Conservation (phyloP, 2,329 filamentous ascomycete species). For the Hypoxylon sp. region DNA sequence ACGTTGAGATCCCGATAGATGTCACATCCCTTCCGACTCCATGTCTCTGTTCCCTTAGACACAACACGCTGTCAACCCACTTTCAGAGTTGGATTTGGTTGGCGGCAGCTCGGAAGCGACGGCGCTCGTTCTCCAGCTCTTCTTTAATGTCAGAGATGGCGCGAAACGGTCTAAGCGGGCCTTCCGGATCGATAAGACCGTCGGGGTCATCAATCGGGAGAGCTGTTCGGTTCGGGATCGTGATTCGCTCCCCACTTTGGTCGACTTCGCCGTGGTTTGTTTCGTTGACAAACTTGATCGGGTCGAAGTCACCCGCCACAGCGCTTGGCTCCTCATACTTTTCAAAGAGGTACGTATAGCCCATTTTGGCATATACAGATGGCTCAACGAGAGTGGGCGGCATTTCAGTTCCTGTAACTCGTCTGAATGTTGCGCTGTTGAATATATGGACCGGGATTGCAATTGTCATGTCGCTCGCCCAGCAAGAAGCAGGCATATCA, state of each 20-base stretch:
- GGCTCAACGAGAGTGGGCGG: constrained; percentile 57
- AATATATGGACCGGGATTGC: constrained; percentile 57
- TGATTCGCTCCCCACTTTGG: not conserved
- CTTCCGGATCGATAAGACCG: constrained; percentile 33
- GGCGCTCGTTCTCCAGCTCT: not conserved
- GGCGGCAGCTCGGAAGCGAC: not conserved
- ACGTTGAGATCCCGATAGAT: no score
- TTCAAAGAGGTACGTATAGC: constrained; percentile 57
- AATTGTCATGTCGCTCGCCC: constrained; percentile 33
- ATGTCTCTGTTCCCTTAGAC: not conserved
- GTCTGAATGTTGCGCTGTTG: constrained; percentile 54
- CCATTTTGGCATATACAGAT: constrained; percentile 53
- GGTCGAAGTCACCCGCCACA: constrained; percentile 39
- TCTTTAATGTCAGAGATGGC: constrained; percentile 22
- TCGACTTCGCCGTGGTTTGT: constrained; percentile 39
- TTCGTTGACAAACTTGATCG: constrained; percentile 41
- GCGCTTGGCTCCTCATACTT: constrained; percentile 47
- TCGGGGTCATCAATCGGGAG: constrained; percentile 36
- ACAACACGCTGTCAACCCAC: not conserved
- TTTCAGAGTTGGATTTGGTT: not conserved
- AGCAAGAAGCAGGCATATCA: not conserved
- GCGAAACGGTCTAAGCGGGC: constrained; percentile 41
- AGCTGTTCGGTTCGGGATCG: constrained; percentile 8
- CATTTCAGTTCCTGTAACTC: constrained; percentile 56
- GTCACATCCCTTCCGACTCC: not conserved